Percentiles rank a stretch among this genome's conserved stretches.
These are phyloP conservation scores for Bjerkandera adusta DNA, from an alignment of 1,284 basidiomycete species.

Conservation along the genomic window DNA sequence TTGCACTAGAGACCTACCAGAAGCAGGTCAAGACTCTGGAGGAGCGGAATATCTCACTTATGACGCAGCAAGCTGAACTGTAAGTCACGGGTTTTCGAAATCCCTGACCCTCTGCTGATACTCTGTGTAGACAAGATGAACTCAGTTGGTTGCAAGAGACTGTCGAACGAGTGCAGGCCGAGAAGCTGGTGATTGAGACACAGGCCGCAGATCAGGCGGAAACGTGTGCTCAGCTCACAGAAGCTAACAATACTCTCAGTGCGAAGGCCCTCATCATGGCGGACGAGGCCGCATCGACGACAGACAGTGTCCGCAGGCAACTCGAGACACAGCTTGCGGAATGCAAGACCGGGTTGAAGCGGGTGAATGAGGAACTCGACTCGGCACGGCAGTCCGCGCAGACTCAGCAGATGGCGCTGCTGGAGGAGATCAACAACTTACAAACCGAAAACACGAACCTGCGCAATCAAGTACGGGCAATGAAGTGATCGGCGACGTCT, in stretches of 20 bases:
- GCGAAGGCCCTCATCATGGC: conserved; percentile 72
- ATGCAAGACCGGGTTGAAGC: conserved; percentile 40
- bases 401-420: conserved; percentile 63
- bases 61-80: conserved; percentile 51
- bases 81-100: conserved; percentile 36
- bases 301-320: conserved; percentile 54
- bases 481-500: conserved; percentile 33
- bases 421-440: conserved; percentile 77
- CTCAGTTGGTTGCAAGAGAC: conserved; percentile 58
- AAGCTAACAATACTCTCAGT: conserved; percentile 75
- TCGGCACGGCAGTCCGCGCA: conserved; percentile 65
- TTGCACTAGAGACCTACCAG: conserved; percentile 83
- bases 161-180: conserved; percentile 56
- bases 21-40: conserved; percentile 80
- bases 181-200: conserved; percentile 71
- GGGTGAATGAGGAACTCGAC: conserved; percentile 35
- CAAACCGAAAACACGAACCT: conserved; percentile 74
- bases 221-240: conserved; percentile 65
- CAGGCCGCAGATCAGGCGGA: conserved; percentile 71
- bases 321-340: conserved; percentile 53
- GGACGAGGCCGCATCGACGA: conserved; percentile 66
- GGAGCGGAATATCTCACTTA: conserved; percentile 60
- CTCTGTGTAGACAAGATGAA: conserved; percentile 60
- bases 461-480: conserved; percentile 63
- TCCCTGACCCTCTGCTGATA: too few relatives aligned